Evolutionary conservation across 164 flowering plant genomes (phyloP), one percentile per base, ranked within the genome.

Genomic region (Vitis vinifera): DNA sequence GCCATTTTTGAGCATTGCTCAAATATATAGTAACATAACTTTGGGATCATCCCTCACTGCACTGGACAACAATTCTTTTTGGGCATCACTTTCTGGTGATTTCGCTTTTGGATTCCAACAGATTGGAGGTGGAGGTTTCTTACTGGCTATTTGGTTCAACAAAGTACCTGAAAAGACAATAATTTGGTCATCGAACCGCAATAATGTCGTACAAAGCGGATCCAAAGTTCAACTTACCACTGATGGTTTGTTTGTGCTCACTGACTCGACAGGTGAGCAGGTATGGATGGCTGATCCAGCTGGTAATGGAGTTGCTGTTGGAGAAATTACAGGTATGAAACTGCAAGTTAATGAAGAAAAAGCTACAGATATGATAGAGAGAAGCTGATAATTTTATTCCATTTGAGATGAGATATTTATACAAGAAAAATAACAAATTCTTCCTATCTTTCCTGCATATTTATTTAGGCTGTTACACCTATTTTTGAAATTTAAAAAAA

Each of bases 91-190:
- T 8, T 60, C 63, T 13, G 63, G 63, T 8, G 63, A 60, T 4
- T 60, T 60, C 2, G 48, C 63, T 10, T 60, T 60, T 60, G 63
- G 63, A 14, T 60, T 60, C 63, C 56, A 53, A 53, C 15, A 53
- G 5, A 13, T 53, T 53, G n/a, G n/a, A 14, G 53, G 3, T 10
- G 15, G 56, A 53, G 56, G 56, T 13, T 53, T 53, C 56, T 53
- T 53, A 53, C 56, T 53, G n/a, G 56, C 44, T 37, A 37, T 37
- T 37, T 37, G 44, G 44, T 37, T 37, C 44, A 37, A 37, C 44
- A 37, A 37, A 53, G n/a, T 53, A 53, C 56, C 56, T n/a, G 17
- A 53, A 53, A 53, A 53, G 15, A 53, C 56, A 12, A 53, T 53
- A 3, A n/a, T 53, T 13, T 53, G 56, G 56, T 53, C 56, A 13